phyloP scores from a whole-genome alignment of 352 stramenopile species.

The Phytophthora idaei region DNA sequence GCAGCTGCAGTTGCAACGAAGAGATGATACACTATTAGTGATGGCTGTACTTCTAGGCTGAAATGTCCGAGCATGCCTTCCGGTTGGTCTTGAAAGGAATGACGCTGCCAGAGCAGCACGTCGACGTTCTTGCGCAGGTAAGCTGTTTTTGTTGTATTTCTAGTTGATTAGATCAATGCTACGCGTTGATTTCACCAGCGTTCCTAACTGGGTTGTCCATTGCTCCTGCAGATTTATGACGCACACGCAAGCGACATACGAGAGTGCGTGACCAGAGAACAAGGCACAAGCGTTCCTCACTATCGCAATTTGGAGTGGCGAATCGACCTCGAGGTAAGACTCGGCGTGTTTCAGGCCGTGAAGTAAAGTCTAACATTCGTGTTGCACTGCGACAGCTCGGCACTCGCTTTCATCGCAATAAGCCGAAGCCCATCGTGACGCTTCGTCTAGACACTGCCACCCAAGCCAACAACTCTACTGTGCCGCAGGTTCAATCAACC shows the following conservation, averaged over 20 bases:
- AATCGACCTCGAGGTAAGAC: constrained; percentile 76
- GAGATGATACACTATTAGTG: not conserved
- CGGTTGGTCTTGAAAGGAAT: constrained; percentile 52
- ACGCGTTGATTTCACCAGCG: not conserved
- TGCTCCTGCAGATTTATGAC: constrained; percentile 47
- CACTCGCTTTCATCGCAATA: constrained; percentile 64
- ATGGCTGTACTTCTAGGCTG: constrained; percentile 32
- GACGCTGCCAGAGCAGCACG: constrained; percentile 44
- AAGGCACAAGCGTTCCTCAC: constrained; percentile 46
- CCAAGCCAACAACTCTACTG: constrained; percentile 18
- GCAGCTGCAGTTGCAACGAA: not conserved
- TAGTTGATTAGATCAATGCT: too few relatives aligned
- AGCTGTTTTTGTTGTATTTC: not conserved
- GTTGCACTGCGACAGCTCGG: constrained; percentile 43
- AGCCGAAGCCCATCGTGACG: constrained; percentile 72
- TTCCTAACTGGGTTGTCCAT: not conserved
- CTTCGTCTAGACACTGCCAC: constrained; percentile 59
- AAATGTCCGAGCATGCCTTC: constrained; percentile 51
- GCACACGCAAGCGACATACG: constrained; percentile 59
- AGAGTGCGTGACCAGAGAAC: constrained; percentile 48
- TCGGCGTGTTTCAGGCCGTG: not conserved
- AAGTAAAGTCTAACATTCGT: not conserved
- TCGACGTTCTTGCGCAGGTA: constrained; percentile 55
- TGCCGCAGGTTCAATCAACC: constrained; percentile 39
- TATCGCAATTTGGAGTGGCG: constrained; percentile 80